Conservation (phyloP, 495 filamentous ascomycete species). For the Penicillium salamii region DNA sequence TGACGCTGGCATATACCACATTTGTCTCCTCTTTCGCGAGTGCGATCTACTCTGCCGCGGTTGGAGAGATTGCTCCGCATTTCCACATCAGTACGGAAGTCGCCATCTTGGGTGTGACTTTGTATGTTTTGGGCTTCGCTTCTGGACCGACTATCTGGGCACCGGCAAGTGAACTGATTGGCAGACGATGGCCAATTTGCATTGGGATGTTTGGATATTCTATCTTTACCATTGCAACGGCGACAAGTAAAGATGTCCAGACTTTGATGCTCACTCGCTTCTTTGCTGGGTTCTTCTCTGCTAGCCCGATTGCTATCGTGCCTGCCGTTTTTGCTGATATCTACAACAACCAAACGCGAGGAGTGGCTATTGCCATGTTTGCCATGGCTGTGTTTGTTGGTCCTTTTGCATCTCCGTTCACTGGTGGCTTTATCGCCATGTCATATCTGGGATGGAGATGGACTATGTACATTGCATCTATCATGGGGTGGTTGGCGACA, state of each 20-base stretch:
- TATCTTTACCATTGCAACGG: slow-evolving; percentile 53
- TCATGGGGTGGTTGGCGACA: slow-evolving; percentile 36
- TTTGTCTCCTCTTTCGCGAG: slow-evolving; percentile 52
- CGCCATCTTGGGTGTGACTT: slow-evolving; percentile 49
- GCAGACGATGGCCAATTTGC: slow-evolving; percentile 53
- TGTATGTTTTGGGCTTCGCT: slow-evolving; percentile 55
- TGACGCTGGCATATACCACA: slow-evolving; percentile 46
- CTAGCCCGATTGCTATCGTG: slow-evolving; percentile 42
- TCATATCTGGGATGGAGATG: slow-evolving; percentile 48
- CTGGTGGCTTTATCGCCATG: slow-evolving; percentile 43
- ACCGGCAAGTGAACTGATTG: slow-evolving; percentile 75
- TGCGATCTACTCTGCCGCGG: slow-evolving; percentile 52
- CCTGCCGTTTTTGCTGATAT: slow-evolving; percentile 50
- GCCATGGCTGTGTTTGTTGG: slow-evolving; percentile 49
- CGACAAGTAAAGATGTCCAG: slow-evolving; percentile 56
- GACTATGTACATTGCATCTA: slow-evolving; percentile 44
- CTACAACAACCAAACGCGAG: slow-evolving; percentile 44
- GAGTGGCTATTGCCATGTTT: slow-evolving; percentile 50
- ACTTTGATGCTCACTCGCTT: slow-evolving; percentile 52
- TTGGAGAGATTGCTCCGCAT: slow-evolving; percentile 31
- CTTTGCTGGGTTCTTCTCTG: slow-evolving; percentile 46
- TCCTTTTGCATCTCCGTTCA: slow-evolving; percentile 46
- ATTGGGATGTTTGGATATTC: slow-evolving; percentile 50
- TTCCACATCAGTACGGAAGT: slow-evolving; percentile 52
- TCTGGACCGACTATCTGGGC: slow-evolving; percentile 55